These are phyloP conservation scores for Fusarium compactum DNA, from an alignment of 2,329 filamentous ascomycete species.

Conservation along the genomic window DNA sequence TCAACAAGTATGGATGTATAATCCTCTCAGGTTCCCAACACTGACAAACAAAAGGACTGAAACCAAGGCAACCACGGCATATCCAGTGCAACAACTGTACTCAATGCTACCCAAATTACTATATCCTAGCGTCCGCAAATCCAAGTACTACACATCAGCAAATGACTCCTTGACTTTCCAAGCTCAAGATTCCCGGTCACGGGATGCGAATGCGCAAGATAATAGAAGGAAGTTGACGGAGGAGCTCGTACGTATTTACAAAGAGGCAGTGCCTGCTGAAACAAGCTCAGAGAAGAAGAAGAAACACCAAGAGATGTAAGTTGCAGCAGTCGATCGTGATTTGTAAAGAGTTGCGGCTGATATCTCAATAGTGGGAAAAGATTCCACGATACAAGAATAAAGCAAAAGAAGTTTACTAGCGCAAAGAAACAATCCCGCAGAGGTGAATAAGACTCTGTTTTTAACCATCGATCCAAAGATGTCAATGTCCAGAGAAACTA, in stretches of 20 bases:
- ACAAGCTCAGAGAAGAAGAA: conserved; percentile 60
- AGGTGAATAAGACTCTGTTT: conserved; percentile 48
- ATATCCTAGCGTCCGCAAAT: conserved; percentile 60
- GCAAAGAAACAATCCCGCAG: conserved; percentile 63
- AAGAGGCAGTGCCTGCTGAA: conserved; percentile 59
- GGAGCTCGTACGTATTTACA: conserved; percentile 63
- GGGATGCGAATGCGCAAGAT: conserved; percentile 64
- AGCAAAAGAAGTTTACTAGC: conserved; percentile 62
- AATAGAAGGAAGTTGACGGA: conserved; percentile 64
- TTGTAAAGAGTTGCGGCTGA: conserved; percentile 1
- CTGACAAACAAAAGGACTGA: conserved; percentile 66
- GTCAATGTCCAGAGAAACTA: neutral
- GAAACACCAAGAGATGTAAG: conserved; percentile 63
- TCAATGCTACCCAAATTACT: conserved; percentile 61
- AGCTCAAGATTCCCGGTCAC: conserved; percentile 66
- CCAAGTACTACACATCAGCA: conserved; percentile 65
- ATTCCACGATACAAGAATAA: conserved; percentile 60
- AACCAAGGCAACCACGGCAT: conserved; percentile 68
- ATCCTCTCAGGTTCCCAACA: conserved; percentile 54
- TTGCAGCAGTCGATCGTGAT: neutral
- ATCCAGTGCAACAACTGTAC: conserved; percentile 62
- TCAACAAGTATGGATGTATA: conserved; percentile 66
- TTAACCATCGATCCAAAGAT: neutral
- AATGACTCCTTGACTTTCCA: conserved; percentile 67
- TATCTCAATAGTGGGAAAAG: conserved; percentile 57